Percentiles rank a stretch among this genome's conserved stretches.
These are phyloP conservation scores for Rhododendron griersonianum DNA, from an alignment of 148 eudicot genomes.

Conservation along the genomic window DNA sequence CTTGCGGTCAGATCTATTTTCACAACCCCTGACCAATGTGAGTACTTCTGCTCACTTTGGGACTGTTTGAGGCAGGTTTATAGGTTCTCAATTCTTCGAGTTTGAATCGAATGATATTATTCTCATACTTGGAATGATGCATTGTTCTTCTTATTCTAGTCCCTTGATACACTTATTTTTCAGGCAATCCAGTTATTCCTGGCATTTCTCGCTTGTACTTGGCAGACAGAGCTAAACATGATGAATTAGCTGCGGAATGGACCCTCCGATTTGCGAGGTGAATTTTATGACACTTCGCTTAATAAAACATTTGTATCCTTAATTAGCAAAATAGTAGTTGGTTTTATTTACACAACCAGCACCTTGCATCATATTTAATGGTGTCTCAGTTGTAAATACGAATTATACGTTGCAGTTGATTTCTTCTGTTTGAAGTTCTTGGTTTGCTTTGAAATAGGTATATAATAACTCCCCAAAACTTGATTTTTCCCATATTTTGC, in stretches of 20 bases:
- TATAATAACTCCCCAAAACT: not conserved
- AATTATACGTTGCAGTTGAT: not conserved
- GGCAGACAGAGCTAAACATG: constrained; percentile 66
- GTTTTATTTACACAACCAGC: not conserved
- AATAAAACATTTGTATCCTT: not conserved
- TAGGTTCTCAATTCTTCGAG: not conserved
- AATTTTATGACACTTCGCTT: not conserved
- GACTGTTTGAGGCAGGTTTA: not conserved
- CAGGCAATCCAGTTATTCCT: constrained; percentile 71
- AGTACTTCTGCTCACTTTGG: constrained; percentile 21
- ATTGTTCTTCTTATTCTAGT: not conserved
- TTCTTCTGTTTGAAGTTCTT: not conserved
- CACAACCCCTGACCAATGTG: constrained; percentile 70
- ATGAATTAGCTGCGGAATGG: constrained; percentile 90
- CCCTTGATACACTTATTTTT: not conserved
- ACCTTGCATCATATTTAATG: not conserved
- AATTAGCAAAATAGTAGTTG: not conserved
- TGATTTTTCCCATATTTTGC: not conserved
- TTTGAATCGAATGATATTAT: not conserved
- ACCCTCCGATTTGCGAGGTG: constrained; percentile 78
- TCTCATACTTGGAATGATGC: not conserved
- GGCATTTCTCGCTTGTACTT: constrained; percentile 69
- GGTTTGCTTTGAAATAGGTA: not conserved
- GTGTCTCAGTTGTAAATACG: not conserved
- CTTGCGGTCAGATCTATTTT: constrained; percentile 68